phyloP scores from a whole-genome alignment of 495 filamentous ascomycete species.

The Neurospora sp. region DNA sequence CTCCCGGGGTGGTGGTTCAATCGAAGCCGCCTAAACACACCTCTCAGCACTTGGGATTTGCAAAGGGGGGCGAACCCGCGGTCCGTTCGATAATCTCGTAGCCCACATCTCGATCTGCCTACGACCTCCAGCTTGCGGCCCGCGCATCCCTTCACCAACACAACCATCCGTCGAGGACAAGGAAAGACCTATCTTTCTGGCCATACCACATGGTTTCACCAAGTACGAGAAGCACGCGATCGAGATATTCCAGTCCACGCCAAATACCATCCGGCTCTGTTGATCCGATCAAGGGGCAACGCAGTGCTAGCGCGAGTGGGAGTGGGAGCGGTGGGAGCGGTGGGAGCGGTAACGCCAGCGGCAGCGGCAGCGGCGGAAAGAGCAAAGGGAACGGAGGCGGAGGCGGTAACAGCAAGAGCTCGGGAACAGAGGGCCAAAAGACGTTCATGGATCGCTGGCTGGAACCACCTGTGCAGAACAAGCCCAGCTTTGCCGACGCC shows the following conservation, averaged over 20 bases:
- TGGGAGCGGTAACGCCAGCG: background rate
- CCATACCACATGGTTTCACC: conserved; percentile 22
- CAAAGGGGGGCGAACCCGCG: conserved; percentile 18
- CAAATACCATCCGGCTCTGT: conserved; percentile 25
- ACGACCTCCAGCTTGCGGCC: background rate
- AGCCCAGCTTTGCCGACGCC: conserved; percentile 63
- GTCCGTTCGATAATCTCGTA: background rate
- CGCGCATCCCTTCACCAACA: conserved; percentile 2
- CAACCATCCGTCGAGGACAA: background rate
- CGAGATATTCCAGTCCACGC: conserved; percentile 47
- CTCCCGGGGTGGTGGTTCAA: conserved; percentile 5
- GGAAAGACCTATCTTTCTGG: background rate
- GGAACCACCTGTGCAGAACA: conserved; percentile 57
- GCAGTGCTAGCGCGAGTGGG: background rate
- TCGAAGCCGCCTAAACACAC: conserved; percentile 5
- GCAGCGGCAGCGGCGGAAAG: background rate
- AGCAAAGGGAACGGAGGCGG: background rate
- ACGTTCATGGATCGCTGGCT: conserved; percentile 50
- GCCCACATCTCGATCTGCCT: background rate
- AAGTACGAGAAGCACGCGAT: conserved; percentile 33
- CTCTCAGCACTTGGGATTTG: background rate
- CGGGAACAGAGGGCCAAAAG: conserved; percentile 20
- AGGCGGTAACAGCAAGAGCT: conserved; percentile 14
- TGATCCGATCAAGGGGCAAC: conserved; percentile 17
- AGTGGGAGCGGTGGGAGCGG: background rate